Conservation (phyloP, 2,329 filamentous ascomycete genomes). For the Fusarium piperis region DNA sequence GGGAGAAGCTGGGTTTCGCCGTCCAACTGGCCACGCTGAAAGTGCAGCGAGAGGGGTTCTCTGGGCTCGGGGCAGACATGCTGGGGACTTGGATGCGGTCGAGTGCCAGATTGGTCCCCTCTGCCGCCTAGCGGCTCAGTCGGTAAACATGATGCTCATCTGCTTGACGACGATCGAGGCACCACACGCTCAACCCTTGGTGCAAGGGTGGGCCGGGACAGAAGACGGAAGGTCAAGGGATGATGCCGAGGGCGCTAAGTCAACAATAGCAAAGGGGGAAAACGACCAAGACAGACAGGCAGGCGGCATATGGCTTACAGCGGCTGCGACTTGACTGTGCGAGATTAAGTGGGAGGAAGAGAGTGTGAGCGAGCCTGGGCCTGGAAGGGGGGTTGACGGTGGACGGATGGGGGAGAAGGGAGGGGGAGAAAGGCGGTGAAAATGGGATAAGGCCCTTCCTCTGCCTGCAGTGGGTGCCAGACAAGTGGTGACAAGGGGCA, state of each 20-base stretch:
- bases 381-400: slow-evolving; percentile 30
- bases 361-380: slow-evolving; percentile 23
- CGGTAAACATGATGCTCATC: slow-evolving; percentile 26
- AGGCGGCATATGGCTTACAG: slow-evolving; percentile 27
- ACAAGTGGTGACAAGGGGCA: slow-evolving; percentile 7
- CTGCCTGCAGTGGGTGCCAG: slow-evolving; percentile 1
- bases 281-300: slow-evolving; percentile 19
- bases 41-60: slow-evolving; percentile 73
- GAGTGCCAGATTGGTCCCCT: slow-evolving; percentile 20
- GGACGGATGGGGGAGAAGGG: slow-evolving; percentile 21
- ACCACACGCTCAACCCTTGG: slow-evolving; percentile 16
- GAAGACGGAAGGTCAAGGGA: slow-evolving; percentile 19
- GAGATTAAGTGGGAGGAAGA: slow-evolving; percentile 35
- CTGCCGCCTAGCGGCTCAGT: slow-evolving; percentile 22
- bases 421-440: slow-evolving; percentile 42
- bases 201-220: slow-evolving; percentile 30
- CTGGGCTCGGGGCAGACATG: slow-evolving; percentile 54
- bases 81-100: slow-evolving; percentile 23
- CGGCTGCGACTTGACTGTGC: slow-evolving; percentile 27
- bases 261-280: background rate
- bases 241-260: slow-evolving; percentile 10
- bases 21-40: slow-evolving; percentile 75
- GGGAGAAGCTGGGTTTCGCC: slow-evolving; percentile 65
- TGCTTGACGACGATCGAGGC: slow-evolving; percentile 32
- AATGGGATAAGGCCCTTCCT: slow-evolving; percentile 26